Percentiles rank a stretch among this genome's conserved stretches.
Evolutionary conservation across 208 protist species (phyloP).

Genomic region (Naegleria fowleri): DNA sequence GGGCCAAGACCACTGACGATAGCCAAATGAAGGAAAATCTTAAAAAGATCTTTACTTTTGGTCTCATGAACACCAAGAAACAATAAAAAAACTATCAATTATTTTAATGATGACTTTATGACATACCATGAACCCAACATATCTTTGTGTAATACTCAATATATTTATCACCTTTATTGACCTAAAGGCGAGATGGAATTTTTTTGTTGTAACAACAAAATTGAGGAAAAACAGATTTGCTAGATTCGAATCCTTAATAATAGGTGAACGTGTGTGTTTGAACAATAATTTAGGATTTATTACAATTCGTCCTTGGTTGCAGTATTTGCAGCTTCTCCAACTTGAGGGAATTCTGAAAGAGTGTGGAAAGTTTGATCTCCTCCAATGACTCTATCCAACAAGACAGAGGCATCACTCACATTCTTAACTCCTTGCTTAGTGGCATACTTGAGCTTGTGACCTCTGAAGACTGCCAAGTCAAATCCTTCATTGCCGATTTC

Average conservation of each 20-base stretch:
- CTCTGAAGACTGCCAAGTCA: background rate
- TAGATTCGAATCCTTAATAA: too few species aligned
- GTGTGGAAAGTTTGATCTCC: background rate
- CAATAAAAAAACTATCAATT: background rate
- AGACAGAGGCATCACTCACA: background rate
- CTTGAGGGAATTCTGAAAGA: background rate
- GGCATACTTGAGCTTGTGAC: background rate
- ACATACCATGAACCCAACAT: too few species aligned
- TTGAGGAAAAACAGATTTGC: too few species aligned
- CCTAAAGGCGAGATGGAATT: too few species aligned
- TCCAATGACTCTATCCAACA: background rate
- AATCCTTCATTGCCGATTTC: background rate
- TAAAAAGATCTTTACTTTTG: slow-evolving; percentile 5
- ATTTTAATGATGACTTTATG: too few species aligned
- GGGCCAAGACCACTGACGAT: background rate
- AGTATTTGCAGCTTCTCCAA: background rate
- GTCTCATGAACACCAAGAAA: background rate
- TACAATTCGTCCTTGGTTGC: slow-evolving; percentile 10
- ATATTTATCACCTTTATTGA: too few species aligned
- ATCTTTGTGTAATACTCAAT: too few species aligned
- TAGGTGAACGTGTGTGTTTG: background rate
- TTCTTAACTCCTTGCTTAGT: background rate
- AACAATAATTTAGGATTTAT: background rate
- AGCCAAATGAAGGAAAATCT: background rate
- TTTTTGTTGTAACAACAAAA: too few species aligned